Conservation (phyloP, 768 basidiomycete species). For the Leccinum incarnatum region DNA sequence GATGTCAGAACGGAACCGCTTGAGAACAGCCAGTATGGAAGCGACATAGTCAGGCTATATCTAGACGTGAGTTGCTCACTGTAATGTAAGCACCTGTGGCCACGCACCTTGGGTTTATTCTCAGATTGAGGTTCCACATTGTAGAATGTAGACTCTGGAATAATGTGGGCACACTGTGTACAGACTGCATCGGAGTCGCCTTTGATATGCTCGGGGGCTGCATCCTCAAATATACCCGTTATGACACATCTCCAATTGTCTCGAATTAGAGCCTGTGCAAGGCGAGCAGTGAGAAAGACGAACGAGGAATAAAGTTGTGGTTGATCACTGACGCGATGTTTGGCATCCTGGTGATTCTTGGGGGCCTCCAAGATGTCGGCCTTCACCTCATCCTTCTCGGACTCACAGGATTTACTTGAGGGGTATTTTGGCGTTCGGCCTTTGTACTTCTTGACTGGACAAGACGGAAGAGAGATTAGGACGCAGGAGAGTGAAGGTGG, state of each 20-base stretch:
- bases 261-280: conserved; percentile 34
- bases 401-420: conserved; percentile 19
- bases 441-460: conserved; percentile 14
- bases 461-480: not conserved
- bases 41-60: not conserved
- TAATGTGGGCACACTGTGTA: conserved; percentile 1
- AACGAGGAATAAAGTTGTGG: not conserved
- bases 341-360: conserved; percentile 3
- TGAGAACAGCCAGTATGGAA: not conserved
- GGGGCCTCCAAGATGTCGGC: not conserved
- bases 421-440: conserved; percentile 21
- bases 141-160: conserved; percentile 5
- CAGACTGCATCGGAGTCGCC: not conserved
- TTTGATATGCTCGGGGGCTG: not conserved
- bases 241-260: conserved; percentile 36
- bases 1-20: not conserved
- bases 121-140: not conserved
- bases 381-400: not conserved
- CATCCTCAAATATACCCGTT: conserved; percentile 25
- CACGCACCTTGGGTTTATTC: not conserved
- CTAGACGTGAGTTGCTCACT: not conserved
- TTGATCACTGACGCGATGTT: conserved; percentile 1
- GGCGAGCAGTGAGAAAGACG: not conserved
- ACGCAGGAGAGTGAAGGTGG: not conserved
- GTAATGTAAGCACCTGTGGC: not conserved